phyloP scores from a whole-genome alignment of 768 basidiomycete species.

The Rhizopogon vesiculosus region DNA sequence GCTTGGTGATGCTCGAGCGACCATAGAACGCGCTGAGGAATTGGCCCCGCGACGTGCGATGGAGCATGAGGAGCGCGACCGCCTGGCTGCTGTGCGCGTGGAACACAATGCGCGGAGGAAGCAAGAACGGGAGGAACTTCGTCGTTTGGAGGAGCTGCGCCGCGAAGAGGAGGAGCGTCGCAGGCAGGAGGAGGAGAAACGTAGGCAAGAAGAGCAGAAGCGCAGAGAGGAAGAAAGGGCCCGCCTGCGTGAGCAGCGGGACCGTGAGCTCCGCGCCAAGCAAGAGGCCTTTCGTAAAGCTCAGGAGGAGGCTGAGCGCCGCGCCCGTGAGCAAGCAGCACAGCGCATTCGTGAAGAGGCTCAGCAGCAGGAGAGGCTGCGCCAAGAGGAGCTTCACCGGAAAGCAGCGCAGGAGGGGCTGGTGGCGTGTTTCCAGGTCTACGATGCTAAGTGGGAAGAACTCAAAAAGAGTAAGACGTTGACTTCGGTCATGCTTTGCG shows the following conservation, averaged over 20 bases:
- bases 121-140: slow-evolving; percentile 9
- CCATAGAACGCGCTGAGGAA: slow-evolving; percentile 16
- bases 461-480: slow-evolving; percentile 20
- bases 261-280: slow-evolving; percentile 18
- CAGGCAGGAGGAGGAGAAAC: slow-evolving; percentile 13
- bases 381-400: slow-evolving; percentile 11
- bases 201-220: slow-evolving; percentile 1
- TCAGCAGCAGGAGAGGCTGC: neutral
- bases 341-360: slow-evolving; percentile 7
- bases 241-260: slow-evolving; percentile 15
- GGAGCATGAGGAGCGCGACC: slow-evolving; percentile 17
- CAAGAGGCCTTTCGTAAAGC: slow-evolving; percentile 3
- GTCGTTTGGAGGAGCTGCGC: slow-evolving; percentile 17
- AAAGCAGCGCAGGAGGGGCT: slow-evolving; percentile 5
- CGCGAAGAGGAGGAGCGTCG: slow-evolving; percentile 3
- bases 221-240: slow-evolving; percentile 11
- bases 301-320: slow-evolving; percentile 14
- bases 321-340: slow-evolving; percentile 12
- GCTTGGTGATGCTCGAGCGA: slow-evolving; percentile 18
- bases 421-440: slow-evolving; percentile 15
- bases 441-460: slow-evolving; percentile 34
- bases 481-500: slow-evolving; percentile 19
- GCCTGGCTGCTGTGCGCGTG: slow-evolving; percentile 10
- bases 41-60: slow-evolving; percentile 6
- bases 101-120: slow-evolving; percentile 7